Percentiles rank a stretch among this genome's conserved stretches.
Conservation (phyloP, 2,329 filamentous ascomycete species). For the Metarhizium guizhouense region DNA sequence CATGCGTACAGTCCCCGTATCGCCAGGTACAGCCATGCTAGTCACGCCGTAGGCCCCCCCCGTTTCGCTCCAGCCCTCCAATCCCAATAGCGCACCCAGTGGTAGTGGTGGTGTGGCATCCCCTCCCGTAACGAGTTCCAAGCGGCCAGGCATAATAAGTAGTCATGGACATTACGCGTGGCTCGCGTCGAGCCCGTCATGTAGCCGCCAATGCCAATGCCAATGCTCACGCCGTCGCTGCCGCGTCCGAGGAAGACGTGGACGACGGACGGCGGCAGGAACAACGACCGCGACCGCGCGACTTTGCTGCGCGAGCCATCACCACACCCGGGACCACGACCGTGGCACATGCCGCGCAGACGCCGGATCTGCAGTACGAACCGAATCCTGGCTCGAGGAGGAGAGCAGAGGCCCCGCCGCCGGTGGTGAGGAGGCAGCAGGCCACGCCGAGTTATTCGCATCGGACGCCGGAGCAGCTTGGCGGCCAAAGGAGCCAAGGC, state of each 20-base stretch:
- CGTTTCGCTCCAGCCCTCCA: background rate
- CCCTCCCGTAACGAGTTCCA: slow-evolving; percentile 7
- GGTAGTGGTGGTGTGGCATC: background rate
- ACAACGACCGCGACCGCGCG: background rate
- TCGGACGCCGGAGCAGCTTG: slow-evolving; percentile 9
- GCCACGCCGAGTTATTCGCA: slow-evolving; percentile 11
- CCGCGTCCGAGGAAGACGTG: background rate
- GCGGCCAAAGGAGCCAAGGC: background rate
- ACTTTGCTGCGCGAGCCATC: background rate
- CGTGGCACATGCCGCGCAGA: background rate
- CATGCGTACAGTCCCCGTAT: no score
- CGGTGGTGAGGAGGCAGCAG: slow-evolving; percentile 5
- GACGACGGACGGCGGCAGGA: slow-evolving; percentile 1
- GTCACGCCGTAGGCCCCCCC: no score
- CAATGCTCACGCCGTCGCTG: background rate
- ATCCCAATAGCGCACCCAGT: background rate
- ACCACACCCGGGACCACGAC: background rate
- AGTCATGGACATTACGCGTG: slow-evolving; percentile 21
- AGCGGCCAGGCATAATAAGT: background rate
- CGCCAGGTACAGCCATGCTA: no score
- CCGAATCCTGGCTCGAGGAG: background rate
- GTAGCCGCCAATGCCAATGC: slow-evolving; percentile 13
- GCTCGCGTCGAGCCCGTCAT: slow-evolving; percentile 21
- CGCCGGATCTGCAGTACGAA: slow-evolving; percentile 1
- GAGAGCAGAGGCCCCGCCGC: background rate